Evolutionary conservation across 2,329 filamentous ascomycete genomes (phyloP).

Genomic region (Pseudocercospora musae): DNA sequence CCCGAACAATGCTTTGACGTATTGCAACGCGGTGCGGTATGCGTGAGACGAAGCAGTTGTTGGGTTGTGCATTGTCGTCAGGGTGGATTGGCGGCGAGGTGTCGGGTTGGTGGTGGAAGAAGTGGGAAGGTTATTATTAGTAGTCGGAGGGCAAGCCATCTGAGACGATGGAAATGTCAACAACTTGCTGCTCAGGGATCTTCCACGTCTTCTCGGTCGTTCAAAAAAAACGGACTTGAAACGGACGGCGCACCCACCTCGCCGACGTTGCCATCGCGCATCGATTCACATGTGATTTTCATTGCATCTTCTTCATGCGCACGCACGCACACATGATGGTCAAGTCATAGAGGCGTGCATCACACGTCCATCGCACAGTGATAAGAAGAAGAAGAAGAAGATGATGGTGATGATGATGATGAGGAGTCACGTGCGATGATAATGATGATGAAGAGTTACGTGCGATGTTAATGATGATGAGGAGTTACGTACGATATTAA

Average conservation of each 20-base stretch:
- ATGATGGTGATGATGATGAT: no score
- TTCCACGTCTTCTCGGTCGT: neutral
- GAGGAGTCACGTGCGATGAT: neutral
- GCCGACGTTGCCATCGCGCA: neutral
- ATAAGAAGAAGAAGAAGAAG: neutral
- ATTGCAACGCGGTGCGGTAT: slow-evolving; percentile 28
- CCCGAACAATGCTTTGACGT: slow-evolving; percentile 33
- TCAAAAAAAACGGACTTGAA: neutral
- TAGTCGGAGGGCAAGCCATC: neutral
- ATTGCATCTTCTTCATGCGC: neutral
- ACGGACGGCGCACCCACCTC: neutral
- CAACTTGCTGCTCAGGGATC: neutral
- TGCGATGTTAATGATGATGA: no score
- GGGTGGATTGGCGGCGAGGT: neutral
- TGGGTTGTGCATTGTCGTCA: neutral
- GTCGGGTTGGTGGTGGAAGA: neutral
- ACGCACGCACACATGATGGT: no score
- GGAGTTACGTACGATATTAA: no score
- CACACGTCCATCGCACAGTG: neutral
- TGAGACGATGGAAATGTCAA: neutral
- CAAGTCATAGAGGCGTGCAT: no score
- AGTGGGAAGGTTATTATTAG: neutral
- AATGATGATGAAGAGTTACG: no score
- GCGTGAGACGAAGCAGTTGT: neutral
- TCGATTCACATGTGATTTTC: neutral